A percentile compares a stretch with the other conserved stretches of the same genome.
Conservation (phyloP, 441 rosid genomes). For the Erysimum cheiri region DNA sequence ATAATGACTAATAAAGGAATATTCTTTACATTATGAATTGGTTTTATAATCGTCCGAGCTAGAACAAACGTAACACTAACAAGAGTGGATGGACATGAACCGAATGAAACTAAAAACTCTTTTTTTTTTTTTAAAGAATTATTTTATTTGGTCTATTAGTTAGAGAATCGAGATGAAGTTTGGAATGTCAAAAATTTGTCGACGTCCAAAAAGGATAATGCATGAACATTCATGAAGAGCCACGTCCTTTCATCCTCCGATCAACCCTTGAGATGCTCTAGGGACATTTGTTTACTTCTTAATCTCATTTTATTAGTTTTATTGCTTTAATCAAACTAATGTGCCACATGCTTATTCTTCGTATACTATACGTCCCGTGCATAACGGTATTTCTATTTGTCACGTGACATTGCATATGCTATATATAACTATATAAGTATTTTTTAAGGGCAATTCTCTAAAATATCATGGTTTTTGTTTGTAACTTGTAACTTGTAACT, state of each 20-base stretch:
- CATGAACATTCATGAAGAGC: slow-evolving; percentile 44
- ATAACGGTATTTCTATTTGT: slow-evolving; percentile 18
- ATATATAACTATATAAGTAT: neutral
- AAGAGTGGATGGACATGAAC: slow-evolving; percentile 40
- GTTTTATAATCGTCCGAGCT: slow-evolving; percentile 22
- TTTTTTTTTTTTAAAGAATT: neutral
- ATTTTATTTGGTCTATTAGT: neutral
- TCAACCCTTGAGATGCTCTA: slow-evolving; percentile 33
- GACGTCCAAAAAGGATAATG: slow-evolving; percentile 35
- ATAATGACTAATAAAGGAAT: slow-evolving; percentile 28
- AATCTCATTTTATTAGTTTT: slow-evolving; percentile 33
- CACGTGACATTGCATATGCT: slow-evolving; percentile 37
- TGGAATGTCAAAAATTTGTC: slow-evolving; percentile 23
- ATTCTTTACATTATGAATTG: slow-evolving; percentile 27
- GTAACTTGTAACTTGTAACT: slow-evolving; percentile 24
- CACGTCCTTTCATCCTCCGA: slow-evolving; percentile 35
- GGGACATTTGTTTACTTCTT: slow-evolving; percentile 38
- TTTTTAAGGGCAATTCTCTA: too few species aligned
- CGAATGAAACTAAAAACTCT: slow-evolving; percentile 16
- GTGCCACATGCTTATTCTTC: slow-evolving; percentile 43
- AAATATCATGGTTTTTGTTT: too few species aligned
- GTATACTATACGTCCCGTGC: slow-evolving; percentile 39
- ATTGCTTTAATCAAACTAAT: slow-evolving; percentile 13
- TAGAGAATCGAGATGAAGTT: slow-evolving; percentile 38
- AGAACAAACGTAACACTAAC: slow-evolving; percentile 30